phyloP scores from a whole-genome alignment of 257 asterid genomes.

The Petunia secreta region DNA sequence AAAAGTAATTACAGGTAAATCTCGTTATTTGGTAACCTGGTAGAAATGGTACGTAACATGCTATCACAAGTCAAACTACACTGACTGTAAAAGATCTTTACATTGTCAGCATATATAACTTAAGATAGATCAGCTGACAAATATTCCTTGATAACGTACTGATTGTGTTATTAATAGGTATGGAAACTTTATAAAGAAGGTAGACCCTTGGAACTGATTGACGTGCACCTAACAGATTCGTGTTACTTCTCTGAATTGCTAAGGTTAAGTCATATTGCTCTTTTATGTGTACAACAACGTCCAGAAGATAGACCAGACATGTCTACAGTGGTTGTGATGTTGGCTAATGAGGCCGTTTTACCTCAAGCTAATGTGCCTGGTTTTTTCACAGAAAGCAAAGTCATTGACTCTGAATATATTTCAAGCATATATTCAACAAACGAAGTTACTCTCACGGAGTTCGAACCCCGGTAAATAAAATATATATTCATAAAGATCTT shows the following conservation, averaged over 20 bases:
- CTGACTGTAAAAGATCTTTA: background rate
- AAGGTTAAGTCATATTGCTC: constrained; percentile 33
- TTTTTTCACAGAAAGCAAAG: constrained; percentile 12
- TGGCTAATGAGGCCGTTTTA: constrained; percentile 33
- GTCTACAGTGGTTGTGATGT: constrained; percentile 37
- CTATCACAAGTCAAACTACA: background rate
- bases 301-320: constrained; percentile 36
- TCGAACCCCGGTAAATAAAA: constrained; percentile 15
- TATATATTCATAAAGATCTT: background rate
- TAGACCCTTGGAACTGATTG: constrained; percentile 31
- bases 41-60: background rate
- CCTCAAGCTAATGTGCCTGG: constrained; percentile 33
- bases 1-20: background rate
- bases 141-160: constrained; percentile 4
- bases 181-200: constrained; percentile 39
- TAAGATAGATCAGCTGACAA: background rate
- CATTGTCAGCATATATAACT: too few relatives aligned
- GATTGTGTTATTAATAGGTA: constrained; percentile 28
- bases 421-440: constrained; percentile 20
- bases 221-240: constrained; percentile 13
- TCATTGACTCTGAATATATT: constrained; percentile 15
- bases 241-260: constrained; percentile 22
- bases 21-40: background rate
- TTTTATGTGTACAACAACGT: constrained; percentile 34
- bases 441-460: constrained; percentile 6